A percentile compares a stretch with the other conserved stretches of the same genome.
phyloP scores from a whole-genome alignment of 371 early-diverging fungal genomes.

The Mucor piriformis region DNA sequence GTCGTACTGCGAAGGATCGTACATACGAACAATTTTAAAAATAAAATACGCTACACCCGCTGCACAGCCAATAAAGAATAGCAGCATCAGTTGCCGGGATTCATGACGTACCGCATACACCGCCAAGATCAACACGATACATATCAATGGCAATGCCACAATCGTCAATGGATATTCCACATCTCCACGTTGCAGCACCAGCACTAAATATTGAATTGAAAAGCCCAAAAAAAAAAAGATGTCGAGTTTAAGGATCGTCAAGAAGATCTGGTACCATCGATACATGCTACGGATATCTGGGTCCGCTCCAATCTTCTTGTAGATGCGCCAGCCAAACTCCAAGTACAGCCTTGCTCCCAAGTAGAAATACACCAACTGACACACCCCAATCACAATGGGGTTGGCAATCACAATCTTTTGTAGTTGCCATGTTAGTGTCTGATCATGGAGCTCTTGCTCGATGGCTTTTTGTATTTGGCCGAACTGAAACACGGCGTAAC shows the following conservation, averaged over 20 bases:
- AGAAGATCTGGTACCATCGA: conserved; percentile 83
- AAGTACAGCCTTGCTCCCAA: conserved; percentile 66
- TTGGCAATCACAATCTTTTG: conserved; percentile 41
- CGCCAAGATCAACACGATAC: conserved; percentile 74
- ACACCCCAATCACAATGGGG: conserved; percentile 44
- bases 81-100: conserved; percentile 55
- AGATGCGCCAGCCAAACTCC: conserved; percentile 74
- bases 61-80: conserved; percentile 74
- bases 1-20: conserved; percentile 53
- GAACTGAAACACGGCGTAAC: conserved; percentile 78
- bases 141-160: conserved; percentile 76
- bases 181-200: conserved; percentile 69
- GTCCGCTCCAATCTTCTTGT: conserved; percentile 33
- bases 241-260: conserved; percentile 87
- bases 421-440: conserved; percentile 8
- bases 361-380: conserved; percentile 46
- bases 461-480: conserved; percentile 42
- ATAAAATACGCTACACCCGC: conserved; percentile 82
- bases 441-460: not conserved
- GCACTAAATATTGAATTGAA: conserved; percentile 84
- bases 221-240: conserved; percentile 88
- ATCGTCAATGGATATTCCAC: conserved; percentile 87
- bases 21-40: conserved; percentile 85
- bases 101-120: conserved; percentile 75
- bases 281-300: conserved; percentile 77